Evolutionary conservation across 345 rosid species (phyloP), one percentile per base, ranked within the genome.

Genomic region (Salix dunnii): DNA sequence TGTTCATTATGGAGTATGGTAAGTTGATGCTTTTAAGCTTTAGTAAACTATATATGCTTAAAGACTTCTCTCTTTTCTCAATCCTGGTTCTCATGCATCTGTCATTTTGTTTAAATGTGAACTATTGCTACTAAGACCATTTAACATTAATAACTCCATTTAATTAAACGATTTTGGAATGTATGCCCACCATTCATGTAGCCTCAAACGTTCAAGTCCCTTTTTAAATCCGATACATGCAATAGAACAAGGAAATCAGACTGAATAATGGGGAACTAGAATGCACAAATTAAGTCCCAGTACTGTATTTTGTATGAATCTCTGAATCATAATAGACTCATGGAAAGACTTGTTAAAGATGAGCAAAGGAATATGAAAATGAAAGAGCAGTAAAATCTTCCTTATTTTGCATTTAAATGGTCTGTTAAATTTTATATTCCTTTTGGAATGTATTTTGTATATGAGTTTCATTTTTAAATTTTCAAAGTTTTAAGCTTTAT

Each of bases 1-100:
- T 84, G 91, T 88, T 73, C 89, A 89, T 77, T 78, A 77, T 82
- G 97, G 93, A 74, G 89, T 88, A 73, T 58, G 84, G 94, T 93
- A 79, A 71, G 93, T 83, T 33, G 25, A 66, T 68, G 14, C 58
- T 20, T 58, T 61, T 4, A 11, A 18, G 58, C 8, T 18, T 49
- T 2, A 6, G 58, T 53, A 25, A 14, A 55, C 28, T n/a, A 38
- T 4, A 8, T 27, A 27, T 35, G 66, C 49, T 35, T 17, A 11
- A 33, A 71, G 17, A 30, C 18, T 3, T 53, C 2, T 71, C 55
- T 49, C 46, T 42, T 42, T 49, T 49, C n/a, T 20, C 58, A 49
- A 49, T 49, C 21, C 9, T 49, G 58, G 58, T 6, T 6, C n/a
- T 49, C n/a, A 49, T 6, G 18, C 55, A 18, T 17, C 55, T 49